Conservation (phyloP, 2,329 filamentous ascomycete genomes). For the Stachybotrys echinatus region DNA sequence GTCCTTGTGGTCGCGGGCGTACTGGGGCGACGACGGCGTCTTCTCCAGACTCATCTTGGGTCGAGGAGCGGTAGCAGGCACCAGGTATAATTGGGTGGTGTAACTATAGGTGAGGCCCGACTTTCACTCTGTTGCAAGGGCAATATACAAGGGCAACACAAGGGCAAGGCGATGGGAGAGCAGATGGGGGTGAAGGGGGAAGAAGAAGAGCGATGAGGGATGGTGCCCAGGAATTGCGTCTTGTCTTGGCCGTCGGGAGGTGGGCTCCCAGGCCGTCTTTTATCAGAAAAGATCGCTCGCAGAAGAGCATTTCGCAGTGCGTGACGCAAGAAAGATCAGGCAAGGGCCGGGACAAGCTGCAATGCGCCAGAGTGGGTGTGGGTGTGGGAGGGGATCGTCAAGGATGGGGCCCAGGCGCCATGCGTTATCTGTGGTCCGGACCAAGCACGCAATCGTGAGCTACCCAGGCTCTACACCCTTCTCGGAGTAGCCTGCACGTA, state of each 20-base stretch:
- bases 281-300: not conserved
- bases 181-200: not conserved
- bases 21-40: not conserved
- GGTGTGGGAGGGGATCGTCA: not conserved
- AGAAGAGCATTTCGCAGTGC: not conserved
- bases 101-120: no score
- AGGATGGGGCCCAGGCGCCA: not conserved
- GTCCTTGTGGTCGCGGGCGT: conserved; percentile 5
- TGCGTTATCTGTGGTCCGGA: not conserved
- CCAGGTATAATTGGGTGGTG: no score
- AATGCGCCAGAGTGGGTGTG: not conserved
- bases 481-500: not conserved
- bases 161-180: no score
- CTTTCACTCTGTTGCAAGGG: no score
- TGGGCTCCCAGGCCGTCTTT: not conserved
- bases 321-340: not conserved
- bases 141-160: not conserved
- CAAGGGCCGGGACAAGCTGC: not conserved
- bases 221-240: not conserved
- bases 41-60: not conserved
- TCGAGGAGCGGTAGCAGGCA: no score
- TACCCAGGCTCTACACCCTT: not conserved
- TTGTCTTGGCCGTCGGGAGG: not conserved
- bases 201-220: not conserved
- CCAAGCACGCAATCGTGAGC: not conserved